Base-by-base conservation (phyloP, 2,329 filamentous ascomycete species). In the Fusarium brachygibbosum region DNA sequence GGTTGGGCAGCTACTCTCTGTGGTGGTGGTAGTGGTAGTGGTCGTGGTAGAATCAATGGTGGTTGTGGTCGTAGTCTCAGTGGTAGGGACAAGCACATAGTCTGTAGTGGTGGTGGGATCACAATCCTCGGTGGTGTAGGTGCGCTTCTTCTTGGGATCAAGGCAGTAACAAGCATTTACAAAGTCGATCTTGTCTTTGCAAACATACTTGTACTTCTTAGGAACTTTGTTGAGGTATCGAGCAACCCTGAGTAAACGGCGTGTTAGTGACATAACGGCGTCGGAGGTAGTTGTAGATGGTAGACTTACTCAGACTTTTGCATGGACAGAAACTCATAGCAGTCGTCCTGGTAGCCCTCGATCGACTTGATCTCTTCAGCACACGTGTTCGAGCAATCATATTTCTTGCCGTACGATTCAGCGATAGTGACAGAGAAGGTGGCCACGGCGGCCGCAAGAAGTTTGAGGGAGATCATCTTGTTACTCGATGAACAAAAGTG, bases 111-210 rank as follows among this genome's bases (percentile, higher is more conserved):
- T 32, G 19, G 19, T 32, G 16, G 45, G 16, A 23, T 48, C 45
- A 32, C 44, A 46, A 7, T 23, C 29, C 10, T 34, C 31, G 6
- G 11, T 21, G 28, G 8, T n/a, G 12, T 17, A 31, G 8, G 28
- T 5, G 16, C 14, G 16, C 29, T 48, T 3, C 5, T 42, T 44
- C 11, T 19, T 3, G 2, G 21, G 23, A 11, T 17, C 21, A 25
- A 35, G 46, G 8, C 46, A 49, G 16, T 49, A 49, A 13, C 46
- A 49, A 12, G 31, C 46, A 49, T 49, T 49, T 12, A 31, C 31
- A 35, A 49, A 49, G 21, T 49, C 32, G 17, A 49, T 6, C 17
- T 13, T 25, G 8, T 17, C 12, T 9, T 4, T 6, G 31, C 46
- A 49, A 5, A 35, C 11, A 7, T 35, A n/a, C 8, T 35, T 13